Base-by-base conservation (phyloP, 108 stramenopile genomes). In the Cyclotella sp. region DNA sequence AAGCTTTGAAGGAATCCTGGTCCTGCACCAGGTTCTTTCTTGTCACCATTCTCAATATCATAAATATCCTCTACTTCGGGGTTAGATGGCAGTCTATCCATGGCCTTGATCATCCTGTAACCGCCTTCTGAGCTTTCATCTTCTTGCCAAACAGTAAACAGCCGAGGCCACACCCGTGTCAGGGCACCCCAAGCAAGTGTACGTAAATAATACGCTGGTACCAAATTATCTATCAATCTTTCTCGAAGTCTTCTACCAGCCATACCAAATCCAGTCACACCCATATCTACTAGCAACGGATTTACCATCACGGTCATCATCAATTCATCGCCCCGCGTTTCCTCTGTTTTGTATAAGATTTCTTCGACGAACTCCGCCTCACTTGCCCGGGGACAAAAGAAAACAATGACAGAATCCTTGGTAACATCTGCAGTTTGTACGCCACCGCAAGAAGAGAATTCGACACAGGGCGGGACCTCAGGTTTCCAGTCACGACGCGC, bases 181-280 rank as follows among this genome's bases (percentile, higher is more conserved):
- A 97, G 73, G 13, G 97, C 97, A 13, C 97, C 97, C 96, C 95
- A 97, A 44, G 77, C 72, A 34, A 97, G 75, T 13, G 97, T 97
- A 18, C 94, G 64, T 60, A 97, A 78, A 72, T 97, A 97, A 63
- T 97, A 97, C 0, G 88, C 83, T 63, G 85, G 70, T 22, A 77
- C 57, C 68, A 94, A 80, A 13, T 60, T 66, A 81, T 94, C 93
- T 71, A 94, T 84, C 71, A 97, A 70, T 28, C 95, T 88, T 74
- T 97, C 96, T 12, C 95, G 81, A 54, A 96, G 75, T 69, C 91
- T 82, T 26, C 97, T 82, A 21, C 97, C 97, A 15, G 95, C 96
- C 93, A 97, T 89, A 46, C 97, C 97, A 81, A 95, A 97, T 55
- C 97, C 97, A 11, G 96, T 96, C 14, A 94, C 93, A 52, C 95